These are phyloP conservation scores for Starmera dryadoides DNA, from an alignment of 805 yeast species.

Conservation along the genomic window DNA sequence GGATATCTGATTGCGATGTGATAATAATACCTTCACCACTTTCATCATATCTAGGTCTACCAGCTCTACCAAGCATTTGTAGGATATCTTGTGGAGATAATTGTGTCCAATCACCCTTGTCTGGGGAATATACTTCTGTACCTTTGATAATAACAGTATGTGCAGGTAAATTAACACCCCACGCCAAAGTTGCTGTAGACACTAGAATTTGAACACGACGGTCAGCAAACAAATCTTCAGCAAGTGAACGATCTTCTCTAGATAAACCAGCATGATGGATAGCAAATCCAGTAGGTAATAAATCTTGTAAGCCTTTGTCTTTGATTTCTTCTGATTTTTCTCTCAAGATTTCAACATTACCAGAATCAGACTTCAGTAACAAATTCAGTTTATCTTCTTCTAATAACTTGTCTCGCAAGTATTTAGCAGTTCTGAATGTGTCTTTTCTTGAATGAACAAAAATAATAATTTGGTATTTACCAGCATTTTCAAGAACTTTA, in stretches of 20 bases:
- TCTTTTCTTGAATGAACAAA: slow-evolving; percentile 95
- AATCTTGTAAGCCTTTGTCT: slow-evolving; percentile 46
- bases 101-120: slow-evolving; percentile 81
- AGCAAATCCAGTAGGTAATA: slow-evolving; percentile 71
- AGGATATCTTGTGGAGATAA: slow-evolving; percentile 91
- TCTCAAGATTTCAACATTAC: slow-evolving; percentile 50
- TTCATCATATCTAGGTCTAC: slow-evolving; percentile 89
- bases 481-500: slow-evolving; percentile 57
- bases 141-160: slow-evolving; percentile 93
- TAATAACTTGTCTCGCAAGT: slow-evolving; percentile 53
- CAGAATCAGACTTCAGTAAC: slow-evolving; percentile 39
- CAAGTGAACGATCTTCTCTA: slow-evolving; percentile 62
- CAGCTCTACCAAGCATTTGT: slow-evolving; percentile 98
- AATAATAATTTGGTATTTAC: slow-evolving; percentile 73
- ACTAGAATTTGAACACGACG: slow-evolving; percentile 80
- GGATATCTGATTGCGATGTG: slow-evolving; percentile 79
- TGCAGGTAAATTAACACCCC: slow-evolving; percentile 97
- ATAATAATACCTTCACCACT: slow-evolving; percentile 92
- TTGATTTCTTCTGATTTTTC: slow-evolving; percentile 54
- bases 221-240: slow-evolving; percentile 84
- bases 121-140: slow-evolving; percentile 90
- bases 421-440: slow-evolving; percentile 75
- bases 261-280: slow-evolving; percentile 89
- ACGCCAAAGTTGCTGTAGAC: slow-evolving; percentile 89
- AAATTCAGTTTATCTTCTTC: slow-evolving; percentile 45